Evolutionary conservation across 2,329 filamentous ascomycete species (phyloP).

Genomic region (Diplodia intermedia): DNA sequence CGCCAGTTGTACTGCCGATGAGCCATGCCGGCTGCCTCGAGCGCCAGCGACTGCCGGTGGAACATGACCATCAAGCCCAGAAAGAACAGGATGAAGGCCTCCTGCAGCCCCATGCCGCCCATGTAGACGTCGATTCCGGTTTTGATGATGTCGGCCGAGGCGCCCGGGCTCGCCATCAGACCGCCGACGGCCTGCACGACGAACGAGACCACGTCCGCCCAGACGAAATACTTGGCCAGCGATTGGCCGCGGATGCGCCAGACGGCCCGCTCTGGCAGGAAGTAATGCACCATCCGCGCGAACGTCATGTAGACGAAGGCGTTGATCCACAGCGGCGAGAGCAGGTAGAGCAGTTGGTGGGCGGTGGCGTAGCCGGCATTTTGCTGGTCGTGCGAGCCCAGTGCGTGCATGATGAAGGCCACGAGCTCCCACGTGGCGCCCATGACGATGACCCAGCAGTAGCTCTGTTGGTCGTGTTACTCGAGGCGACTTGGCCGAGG

Average conservation of each 20-base stretch:
- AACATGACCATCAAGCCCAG: conserved; percentile 36
- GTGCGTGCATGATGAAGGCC: conserved; percentile 51
- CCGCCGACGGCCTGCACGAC: conserved; percentile 54
- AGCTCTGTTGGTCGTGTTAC: conserved; percentile 38
- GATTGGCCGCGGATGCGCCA: conserved; percentile 47
- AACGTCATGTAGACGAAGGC: conserved; percentile 53
- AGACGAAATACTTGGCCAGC: conserved; percentile 54
- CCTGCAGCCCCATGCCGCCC: conserved; percentile 40
- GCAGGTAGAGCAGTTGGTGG: conserved; percentile 54
- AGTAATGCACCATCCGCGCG: conserved; percentile 52
- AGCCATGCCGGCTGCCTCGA: conserved; percentile 6
- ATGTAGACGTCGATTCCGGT: conserved; percentile 55
- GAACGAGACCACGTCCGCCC: conserved; percentile 55
- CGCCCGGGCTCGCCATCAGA: conserved; percentile 44
- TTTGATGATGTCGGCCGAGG: conserved; percentile 40
- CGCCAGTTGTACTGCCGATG: conserved; percentile 32
- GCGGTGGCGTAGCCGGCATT: conserved; percentile 41
- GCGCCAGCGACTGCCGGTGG: conserved; percentile 33
- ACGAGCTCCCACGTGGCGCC: conserved; percentile 53
- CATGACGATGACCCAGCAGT: conserved; percentile 56
- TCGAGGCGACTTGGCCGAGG: neutral
- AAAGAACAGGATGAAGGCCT: conserved; percentile 41
- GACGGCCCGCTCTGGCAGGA: conserved; percentile 45
- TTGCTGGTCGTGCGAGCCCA: conserved; percentile 52
- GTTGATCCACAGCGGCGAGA: conserved; percentile 55